phyloP scores from a whole-genome alignment of 2,329 filamentous ascomycete species.

The Alternaria brassicae region DNA sequence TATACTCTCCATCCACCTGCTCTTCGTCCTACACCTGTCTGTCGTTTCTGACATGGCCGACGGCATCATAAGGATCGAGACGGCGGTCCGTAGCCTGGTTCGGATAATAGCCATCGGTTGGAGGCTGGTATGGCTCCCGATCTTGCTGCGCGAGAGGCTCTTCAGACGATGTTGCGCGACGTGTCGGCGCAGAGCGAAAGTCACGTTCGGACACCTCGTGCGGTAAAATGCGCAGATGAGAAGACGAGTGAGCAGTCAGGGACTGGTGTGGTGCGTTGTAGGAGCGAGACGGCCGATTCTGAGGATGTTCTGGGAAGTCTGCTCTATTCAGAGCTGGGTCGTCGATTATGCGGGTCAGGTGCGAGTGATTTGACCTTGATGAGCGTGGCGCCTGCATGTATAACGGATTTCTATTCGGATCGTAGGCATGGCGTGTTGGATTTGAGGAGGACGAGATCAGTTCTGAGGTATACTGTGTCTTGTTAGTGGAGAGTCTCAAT shows the following conservation, averaged over 20 bases:
- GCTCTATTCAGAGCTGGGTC: not conserved
- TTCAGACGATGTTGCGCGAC: not conserved
- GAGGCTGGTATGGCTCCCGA: not conserved
- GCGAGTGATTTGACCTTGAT: not conserved
- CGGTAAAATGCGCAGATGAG: not conserved
- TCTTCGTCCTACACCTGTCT: not conserved
- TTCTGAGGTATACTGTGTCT: not conserved
- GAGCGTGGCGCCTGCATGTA: not conserved
- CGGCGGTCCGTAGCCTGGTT: not conserved
- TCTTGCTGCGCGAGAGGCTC: not conserved
- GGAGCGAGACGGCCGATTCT: not conserved
- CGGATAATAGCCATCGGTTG: not conserved
- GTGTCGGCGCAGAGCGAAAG: not conserved
- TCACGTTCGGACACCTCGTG: not conserved
- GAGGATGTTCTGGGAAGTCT: not conserved
- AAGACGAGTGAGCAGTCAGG: not conserved
- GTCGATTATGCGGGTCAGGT: not conserved
- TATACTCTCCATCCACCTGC: constrained; percentile 4
- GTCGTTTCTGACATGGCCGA: not conserved
- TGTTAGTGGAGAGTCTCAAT: not conserved
- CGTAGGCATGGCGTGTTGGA: not conserved
- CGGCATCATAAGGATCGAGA: constrained; percentile 4
- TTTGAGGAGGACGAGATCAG: not conserved
- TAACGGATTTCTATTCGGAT: not conserved
- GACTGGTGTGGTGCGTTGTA: not conserved